Percentiles rank a stretch among this genome's conserved stretches.
phyloP scores from a whole-genome alignment of 1,284 basidiomycete species.

The Sporisorium iseilematis-ciliati region DNA sequence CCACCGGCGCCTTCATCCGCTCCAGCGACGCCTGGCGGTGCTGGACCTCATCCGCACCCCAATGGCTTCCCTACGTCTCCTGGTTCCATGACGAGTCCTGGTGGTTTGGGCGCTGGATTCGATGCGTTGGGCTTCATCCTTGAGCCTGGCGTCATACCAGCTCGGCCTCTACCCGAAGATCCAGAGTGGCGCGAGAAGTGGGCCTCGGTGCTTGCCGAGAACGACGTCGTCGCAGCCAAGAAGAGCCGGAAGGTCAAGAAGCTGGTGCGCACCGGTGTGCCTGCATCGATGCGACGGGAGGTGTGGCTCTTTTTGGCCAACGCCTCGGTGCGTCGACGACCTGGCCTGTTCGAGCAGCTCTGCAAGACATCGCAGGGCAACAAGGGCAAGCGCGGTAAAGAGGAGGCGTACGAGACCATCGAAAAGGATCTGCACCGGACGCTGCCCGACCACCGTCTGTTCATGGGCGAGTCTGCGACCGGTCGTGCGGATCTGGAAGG shows the following conservation, averaged over 20 bases:
- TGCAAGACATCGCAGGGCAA: constrained; percentile 54
- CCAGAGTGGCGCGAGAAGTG: constrained; percentile 80
- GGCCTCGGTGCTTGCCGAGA: constrained; percentile 78
- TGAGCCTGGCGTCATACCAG: constrained; percentile 30
- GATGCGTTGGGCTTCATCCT: constrained; percentile 60
- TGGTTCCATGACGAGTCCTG: constrained; percentile 19
- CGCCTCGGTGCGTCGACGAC: constrained; percentile 51
- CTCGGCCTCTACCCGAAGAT: constrained; percentile 73
- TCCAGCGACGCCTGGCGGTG: constrained; percentile 22
- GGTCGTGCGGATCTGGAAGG: constrained; percentile 64
- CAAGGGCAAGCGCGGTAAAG: constrained; percentile 59
- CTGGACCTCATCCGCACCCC: background rate
- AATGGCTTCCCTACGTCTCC: constrained; percentile 30
- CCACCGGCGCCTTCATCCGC: constrained; percentile 16
- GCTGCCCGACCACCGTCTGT: constrained; percentile 61
- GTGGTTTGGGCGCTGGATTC: constrained; percentile 20
- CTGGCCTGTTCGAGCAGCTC: constrained; percentile 64
- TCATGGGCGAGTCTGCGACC: constrained; percentile 57
- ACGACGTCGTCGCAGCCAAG: constrained; percentile 77
- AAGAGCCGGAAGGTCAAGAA: constrained; percentile 88
- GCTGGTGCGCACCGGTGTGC: constrained; percentile 82
- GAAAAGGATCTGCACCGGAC: constrained; percentile 67
- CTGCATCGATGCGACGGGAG: constrained; percentile 70
- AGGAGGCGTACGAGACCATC: constrained; percentile 61
- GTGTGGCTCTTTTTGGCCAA: constrained; percentile 68